phyloP scores from a whole-genome alignment of 805 yeast species.

The Sugiyamaella chiloensis region DNA sequence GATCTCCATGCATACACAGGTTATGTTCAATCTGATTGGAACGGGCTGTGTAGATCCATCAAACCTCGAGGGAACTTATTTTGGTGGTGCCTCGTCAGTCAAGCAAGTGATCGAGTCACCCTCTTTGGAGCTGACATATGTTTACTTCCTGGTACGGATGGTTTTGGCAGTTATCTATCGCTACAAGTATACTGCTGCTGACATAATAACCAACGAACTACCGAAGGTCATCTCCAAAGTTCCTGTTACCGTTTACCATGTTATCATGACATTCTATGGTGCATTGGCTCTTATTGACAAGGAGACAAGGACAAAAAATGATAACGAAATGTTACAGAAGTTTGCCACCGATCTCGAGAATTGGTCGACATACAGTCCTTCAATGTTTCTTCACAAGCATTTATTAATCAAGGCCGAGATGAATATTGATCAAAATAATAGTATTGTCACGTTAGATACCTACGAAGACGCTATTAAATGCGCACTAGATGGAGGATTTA shows the following conservation, averaged over 20 bases:
- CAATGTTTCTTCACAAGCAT: conserved; percentile 40
- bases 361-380: conserved; percentile 39
- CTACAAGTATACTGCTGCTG: conserved; percentile 23
- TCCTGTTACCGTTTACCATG: conserved; percentile 27
- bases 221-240: conserved; percentile 22
- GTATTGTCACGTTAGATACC: conserved; percentile 41
- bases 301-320: conserved; percentile 23
- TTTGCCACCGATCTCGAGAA: conserved; percentile 31
- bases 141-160: conserved; percentile 22
- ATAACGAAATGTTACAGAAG: conserved; percentile 27
- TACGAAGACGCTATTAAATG: conserved; percentile 46
- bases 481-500: conserved; percentile 33
- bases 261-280: conserved; percentile 26
- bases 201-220: conserved; percentile 22
- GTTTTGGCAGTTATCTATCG: conserved; percentile 26
- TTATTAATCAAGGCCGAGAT: conserved; percentile 37
- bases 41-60: conserved; percentile 22
- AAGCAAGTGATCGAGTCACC: conserved; percentile 14
- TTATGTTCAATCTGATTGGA: conserved; percentile 22
- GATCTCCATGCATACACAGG: conserved; percentile 24
- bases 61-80: conserved; percentile 22
- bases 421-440: conserved; percentile 28
- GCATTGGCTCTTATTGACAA: conserved; percentile 28
- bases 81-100: conserved; percentile 16
- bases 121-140: conserved; percentile 23